Evolutionary conservation across 2,329 filamentous ascomycete species (phyloP), one percentile per base, ranked within the genome.

Genomic region (Neodidymelliopsis sp.): DNA sequence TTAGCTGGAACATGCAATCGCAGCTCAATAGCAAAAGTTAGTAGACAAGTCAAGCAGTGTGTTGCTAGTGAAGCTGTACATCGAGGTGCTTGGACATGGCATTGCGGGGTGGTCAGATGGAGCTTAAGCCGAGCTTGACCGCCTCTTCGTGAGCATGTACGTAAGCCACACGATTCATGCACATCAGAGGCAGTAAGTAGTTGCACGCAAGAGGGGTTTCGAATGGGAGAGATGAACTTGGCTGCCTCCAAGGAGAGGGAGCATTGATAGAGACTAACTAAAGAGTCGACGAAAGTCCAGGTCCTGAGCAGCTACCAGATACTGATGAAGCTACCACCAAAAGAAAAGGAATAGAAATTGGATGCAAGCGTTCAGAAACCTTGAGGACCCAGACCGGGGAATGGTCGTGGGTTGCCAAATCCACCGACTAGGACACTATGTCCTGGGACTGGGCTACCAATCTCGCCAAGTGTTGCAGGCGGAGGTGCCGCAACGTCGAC

Each of bases 401-500:
- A 72, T n/a, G 66, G 56, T 15, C 47, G 30, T 29, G 47, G 35
- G 13, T 55, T 61, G 11, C 68, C 66, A 53, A 69, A 67, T 0
- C 60, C 64, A n/a, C 61, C 60, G 33, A 63, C 66, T 13, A 75
- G 71, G 5, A 75, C 65, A 27, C 73, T 75, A 59, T 77, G 75
- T 16, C 66, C 63, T 1, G 76, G 75, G 35, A 78, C 60, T 9
- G 77, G 77, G 53, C 75, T 78, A 22, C 77, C 77, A 59, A 79
- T 79, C 66, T 78, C 77, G 31, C 77, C 77, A 22, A 78, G 56
- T 4, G 70, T 65, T 4, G 61, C 54, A 8, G 65, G 53, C 2
- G 63, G 65, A 22, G 60, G 59, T n/a, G 52, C 61, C 28, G 60
- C 57, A 27, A 54, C 48, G 20, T 73, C 70, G 38, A 75, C 73